Conservation (phyloP, 371 early-diverging fungal genomes). For the Syncephalastrum contaminatum region DNA sequence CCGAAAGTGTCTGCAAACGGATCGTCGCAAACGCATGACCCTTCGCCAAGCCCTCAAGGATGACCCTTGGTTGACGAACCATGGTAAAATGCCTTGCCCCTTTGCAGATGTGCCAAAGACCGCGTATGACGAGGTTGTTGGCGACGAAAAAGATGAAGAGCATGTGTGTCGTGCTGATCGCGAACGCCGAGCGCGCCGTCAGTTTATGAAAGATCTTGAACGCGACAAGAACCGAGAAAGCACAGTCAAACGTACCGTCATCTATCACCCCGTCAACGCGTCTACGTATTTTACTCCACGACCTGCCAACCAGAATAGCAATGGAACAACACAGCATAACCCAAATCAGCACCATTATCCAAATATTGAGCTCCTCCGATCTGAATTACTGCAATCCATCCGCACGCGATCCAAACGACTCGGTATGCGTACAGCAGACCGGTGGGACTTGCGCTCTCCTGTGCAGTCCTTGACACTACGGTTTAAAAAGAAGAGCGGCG, state of each 20-base stretch:
- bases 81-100: constrained; percentile 29
- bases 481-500: constrained; percentile 12
- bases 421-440: constrained; percentile 34
- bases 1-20: constrained; percentile 50
- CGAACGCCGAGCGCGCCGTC: constrained; percentile 28
- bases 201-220: constrained; percentile 36
- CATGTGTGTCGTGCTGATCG: constrained; percentile 24
- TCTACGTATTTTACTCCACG: constrained; percentile 40
- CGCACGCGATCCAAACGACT: constrained; percentile 27
- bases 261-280: constrained; percentile 43
- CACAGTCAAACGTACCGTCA: constrained; percentile 29
- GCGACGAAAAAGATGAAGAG: constrained; percentile 14
- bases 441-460: constrained; percentile 30
- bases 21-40: constrained; percentile 44
- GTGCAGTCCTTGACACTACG: constrained; percentile 12
- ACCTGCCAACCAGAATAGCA: not conserved
- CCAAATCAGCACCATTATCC: constrained; percentile 9
- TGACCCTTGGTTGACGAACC: constrained; percentile 52
- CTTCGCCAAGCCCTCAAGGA: constrained; percentile 46
- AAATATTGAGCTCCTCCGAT: constrained; percentile 37
- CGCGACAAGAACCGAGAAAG: constrained; percentile 24
- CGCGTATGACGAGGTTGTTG: constrained; percentile 20
- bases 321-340: not conserved
- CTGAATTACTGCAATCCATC: constrained; percentile 40
- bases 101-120: constrained; percentile 20